Evolutionary conservation across 345 rosid genomes (phyloP).

Genomic region (Clausena lansium): DNA sequence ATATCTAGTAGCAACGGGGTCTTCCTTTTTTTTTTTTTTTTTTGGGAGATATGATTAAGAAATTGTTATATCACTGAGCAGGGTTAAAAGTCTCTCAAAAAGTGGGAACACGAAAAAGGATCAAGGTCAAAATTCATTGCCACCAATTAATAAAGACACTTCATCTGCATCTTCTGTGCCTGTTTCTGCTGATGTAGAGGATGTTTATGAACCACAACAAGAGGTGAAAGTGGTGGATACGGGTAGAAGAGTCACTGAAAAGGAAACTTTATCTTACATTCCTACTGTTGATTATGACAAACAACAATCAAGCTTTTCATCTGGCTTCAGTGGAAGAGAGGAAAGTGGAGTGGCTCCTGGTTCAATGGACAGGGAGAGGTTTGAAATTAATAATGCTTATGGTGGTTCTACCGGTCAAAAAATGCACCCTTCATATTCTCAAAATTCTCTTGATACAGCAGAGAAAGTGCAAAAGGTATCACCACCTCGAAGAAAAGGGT

Average conservation of each 20-base stretch:
- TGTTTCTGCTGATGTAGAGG: constrained; percentile 46
- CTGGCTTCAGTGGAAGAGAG: constrained; percentile 47
- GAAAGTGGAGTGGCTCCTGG: constrained; percentile 54
- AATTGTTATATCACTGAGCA: constrained; percentile 33
- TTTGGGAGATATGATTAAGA: constrained; percentile 4
- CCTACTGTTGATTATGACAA: constrained; percentile 45
- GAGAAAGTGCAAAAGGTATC: constrained; percentile 82
- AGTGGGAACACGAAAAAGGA: constrained; percentile 82
- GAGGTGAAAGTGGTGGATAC: constrained; percentile 51
- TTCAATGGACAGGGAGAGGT: constrained; percentile 55
- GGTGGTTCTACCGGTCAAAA: constrained; percentile 57
- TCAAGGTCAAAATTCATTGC: constrained; percentile 45
- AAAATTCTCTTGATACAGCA: constrained; percentile 53
- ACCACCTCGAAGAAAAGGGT: constrained; percentile 76
- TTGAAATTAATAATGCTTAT: constrained; percentile 44
- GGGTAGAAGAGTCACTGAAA: constrained; percentile 62
- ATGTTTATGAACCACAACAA: constrained; percentile 49
- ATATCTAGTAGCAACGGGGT: constrained; percentile 4
- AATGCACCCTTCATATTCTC: constrained; percentile 41
- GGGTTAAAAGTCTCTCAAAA: constrained; percentile 97
- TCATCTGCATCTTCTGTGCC: constrained; percentile 45
- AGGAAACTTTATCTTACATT: constrained; percentile 46
- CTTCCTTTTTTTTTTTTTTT: background rate
- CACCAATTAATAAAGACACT: constrained; percentile 50
- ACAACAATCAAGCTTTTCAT: constrained; percentile 43